A percentile compares a stretch with the other conserved stretches of the same genome.
phyloP scores from a whole-genome alignment of 345 rosid species.

The Eucalyptus tenuipes region DNA sequence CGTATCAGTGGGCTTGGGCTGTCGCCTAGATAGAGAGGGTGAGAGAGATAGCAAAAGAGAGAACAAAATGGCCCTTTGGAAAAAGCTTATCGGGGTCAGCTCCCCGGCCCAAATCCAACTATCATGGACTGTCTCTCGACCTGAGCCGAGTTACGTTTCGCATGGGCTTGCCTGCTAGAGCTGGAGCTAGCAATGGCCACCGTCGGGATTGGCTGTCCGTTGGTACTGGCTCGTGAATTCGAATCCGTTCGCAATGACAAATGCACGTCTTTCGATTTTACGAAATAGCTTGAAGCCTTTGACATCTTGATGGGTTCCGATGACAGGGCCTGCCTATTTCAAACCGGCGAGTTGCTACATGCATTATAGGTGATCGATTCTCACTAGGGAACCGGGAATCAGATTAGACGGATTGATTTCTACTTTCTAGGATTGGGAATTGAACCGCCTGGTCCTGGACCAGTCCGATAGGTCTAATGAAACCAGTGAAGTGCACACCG shows the following conservation, averaged over 20 bases:
- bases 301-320: background rate
- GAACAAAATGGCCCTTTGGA: background rate
- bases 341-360: background rate
- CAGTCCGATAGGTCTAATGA: too few species aligned
- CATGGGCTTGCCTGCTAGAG: background rate
- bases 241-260: background rate
- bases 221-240: background rate
- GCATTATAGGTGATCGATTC: too few species aligned
- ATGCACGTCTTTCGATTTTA: background rate
- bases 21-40: background rate
- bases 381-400: rapidly evolving
- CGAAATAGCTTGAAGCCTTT: background rate
- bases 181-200: background rate
- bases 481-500: too few species aligned
- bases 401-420: too few species aligned
- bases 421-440: too few species aligned
- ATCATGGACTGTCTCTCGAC: background rate
- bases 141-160: background rate
- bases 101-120: background rate
- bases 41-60: background rate
- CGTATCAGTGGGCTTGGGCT: background rate
- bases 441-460: rapidly evolving
- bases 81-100: background rate
- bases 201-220: background rate
- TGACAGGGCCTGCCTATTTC: background rate